A percentile compares a stretch with the other conserved stretches of the same genome.
phyloP scores from a whole-genome alignment of 2,329 filamentous ascomycete species.

The Tolypocladium pustulatum region DNA sequence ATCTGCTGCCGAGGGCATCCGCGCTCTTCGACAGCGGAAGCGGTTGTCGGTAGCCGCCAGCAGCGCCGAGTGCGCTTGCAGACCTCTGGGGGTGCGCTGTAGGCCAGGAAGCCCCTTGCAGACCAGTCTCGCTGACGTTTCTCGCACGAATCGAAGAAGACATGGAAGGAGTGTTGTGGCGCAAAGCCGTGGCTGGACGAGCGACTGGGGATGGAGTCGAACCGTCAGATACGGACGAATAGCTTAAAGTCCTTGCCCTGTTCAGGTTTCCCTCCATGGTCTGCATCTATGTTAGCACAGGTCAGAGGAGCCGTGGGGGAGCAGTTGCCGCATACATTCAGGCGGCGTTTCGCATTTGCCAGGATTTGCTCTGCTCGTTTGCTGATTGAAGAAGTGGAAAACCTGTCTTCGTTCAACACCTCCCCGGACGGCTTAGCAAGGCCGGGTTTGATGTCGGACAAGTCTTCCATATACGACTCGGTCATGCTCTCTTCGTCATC shows the following conservation, averaged over 20 bases:
- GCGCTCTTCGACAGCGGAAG: constrained; percentile 31
- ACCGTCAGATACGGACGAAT: constrained; percentile 30
- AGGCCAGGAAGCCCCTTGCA: constrained; percentile 16
- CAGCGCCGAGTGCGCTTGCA: constrained; percentile 51
- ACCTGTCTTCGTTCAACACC: constrained; percentile 38
- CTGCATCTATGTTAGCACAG: constrained; percentile 30
- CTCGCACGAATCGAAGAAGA: constrained; percentile 14
- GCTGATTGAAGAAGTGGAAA: constrained; percentile 67
- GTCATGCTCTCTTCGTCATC: constrained; percentile 59
- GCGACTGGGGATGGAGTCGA: constrained; percentile 40
- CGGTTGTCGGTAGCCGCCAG: constrained; percentile 46
- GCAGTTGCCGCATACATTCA: constrained; percentile 55
- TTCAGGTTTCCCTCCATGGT: constrained; percentile 89
- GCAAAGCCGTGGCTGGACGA: constrained; percentile 14
- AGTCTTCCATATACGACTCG: constrained; percentile 41
- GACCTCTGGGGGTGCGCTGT: constrained; percentile 40
- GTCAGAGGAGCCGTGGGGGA: neutral
- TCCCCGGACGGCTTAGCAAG: constrained; percentile 6
- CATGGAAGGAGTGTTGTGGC: constrained; percentile 7
- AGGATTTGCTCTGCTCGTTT: constrained; percentile 81
- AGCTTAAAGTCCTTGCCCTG: constrained; percentile 59
- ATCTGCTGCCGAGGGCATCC: constrained; percentile 25
- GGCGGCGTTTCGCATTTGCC: constrained; percentile 79
- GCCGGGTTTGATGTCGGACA: constrained; percentile 15
- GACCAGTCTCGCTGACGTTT: constrained; percentile 20